Evolutionary conservation across 768 basidiomycete species (phyloP), one percentile per base, ranked within the genome.

Genomic region (Suillus fuscotomentosus): DNA sequence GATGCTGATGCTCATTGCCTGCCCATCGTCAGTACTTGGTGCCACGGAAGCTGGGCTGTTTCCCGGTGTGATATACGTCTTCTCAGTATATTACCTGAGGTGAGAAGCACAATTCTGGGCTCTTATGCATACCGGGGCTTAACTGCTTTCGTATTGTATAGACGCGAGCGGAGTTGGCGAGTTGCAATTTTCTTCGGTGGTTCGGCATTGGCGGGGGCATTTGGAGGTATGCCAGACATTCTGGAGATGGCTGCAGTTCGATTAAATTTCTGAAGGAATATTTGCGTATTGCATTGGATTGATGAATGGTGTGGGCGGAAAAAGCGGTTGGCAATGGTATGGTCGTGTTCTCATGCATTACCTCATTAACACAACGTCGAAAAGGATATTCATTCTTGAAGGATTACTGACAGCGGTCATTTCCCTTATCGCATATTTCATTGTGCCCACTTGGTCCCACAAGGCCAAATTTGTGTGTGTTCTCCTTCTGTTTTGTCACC

Each of bases 141-240:
- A 27, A 36, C 10, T 42, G 11, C 34, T 22, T 39, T 39, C 14
- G 39, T 39, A 39, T 38, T 43, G 15, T 48, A 20, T 62, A 86
- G 88, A 48, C 80, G 78, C 42, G 83, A 88, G 69, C 83, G 86
- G 1, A 84, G 85, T 65, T 84, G 82, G 80, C 80, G 88, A 59
- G 84, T 88, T 7, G 84, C 85, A 0, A 78, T 89, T 47, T 86
- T 87, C 73, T 87, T 88, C 64, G 84, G 85, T 38, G 88, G 84
- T 57, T 82, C 86, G 5, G 84, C 86, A 7, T 75, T 88, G 24
- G 84, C 87, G 8, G 87, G 88, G 34, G 87, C 88, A 2, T 88
- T 89, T 66, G 86, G 86, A 66, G 84, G 86, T 79, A 71, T 51
- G 9, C n/a, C 45, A n/a, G 14, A 41, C 38, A 27, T 34, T 31